Conservation (phyloP, 164 flowering plant genomes). For the Nymphaea colorata region DNA sequence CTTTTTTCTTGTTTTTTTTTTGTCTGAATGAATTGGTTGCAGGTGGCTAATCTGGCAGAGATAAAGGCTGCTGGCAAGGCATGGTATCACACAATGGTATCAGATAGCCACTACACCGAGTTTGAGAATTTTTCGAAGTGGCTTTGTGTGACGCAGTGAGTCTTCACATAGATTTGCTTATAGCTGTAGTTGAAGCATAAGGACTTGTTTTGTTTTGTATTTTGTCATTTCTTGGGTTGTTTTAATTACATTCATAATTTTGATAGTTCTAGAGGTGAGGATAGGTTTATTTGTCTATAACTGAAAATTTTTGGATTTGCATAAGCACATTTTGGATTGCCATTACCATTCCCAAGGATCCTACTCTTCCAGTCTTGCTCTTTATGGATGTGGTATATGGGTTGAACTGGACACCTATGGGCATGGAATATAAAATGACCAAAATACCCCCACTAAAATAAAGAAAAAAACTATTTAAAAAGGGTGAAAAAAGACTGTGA, state of each 20-base stretch:
- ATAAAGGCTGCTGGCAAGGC: constrained; percentile 64
- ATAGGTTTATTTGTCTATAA: not conserved
- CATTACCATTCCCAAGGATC: too few relatives aligned
- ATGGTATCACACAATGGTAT: constrained; percentile 76
- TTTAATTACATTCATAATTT: too few relatives aligned
- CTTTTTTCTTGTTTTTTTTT: too few relatives aligned
- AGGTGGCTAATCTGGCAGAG: constrained; percentile 52
- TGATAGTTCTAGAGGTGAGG: not conserved
- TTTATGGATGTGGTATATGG: too few relatives aligned
- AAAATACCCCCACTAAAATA: too few relatives aligned
- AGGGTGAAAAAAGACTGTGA: too few relatives aligned
- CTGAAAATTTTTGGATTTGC: not conserved
- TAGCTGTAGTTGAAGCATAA: not conserved
- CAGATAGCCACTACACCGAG: constrained; percentile 76
- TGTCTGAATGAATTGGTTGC: not conserved
- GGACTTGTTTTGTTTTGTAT: not conserved
- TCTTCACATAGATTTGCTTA: not conserved
- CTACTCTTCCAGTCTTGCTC: too few relatives aligned
- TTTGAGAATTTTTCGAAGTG: constrained; percentile 82
- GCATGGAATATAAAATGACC: too few relatives aligned
- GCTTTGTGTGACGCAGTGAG: constrained; percentile 67
- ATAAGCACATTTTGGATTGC: too few relatives aligned
- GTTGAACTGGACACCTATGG: too few relatives aligned
- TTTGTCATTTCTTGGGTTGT: not conserved
- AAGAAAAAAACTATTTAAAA: too few relatives aligned